These are phyloP conservation scores for Leccinum angustisporum DNA, from an alignment of 1,284 basidiomycete genomes.

Conservation along the genomic window DNA sequence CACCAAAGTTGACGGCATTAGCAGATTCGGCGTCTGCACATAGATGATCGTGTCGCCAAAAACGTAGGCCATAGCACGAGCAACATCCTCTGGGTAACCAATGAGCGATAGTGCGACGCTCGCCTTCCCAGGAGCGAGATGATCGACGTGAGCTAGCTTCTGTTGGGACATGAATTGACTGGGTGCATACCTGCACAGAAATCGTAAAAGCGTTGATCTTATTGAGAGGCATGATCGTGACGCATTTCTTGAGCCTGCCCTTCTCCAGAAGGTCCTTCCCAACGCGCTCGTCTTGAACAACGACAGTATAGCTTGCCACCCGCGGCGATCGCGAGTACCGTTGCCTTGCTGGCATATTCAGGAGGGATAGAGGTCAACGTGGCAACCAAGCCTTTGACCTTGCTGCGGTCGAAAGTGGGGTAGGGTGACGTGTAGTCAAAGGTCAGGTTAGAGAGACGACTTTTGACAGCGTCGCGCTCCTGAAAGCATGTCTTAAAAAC, in stretches of 20 bases:
- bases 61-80: conserved; percentile 90
- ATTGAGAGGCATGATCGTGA: conserved; percentile 90
- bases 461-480: too few relatives aligned
- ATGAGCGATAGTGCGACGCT: conserved; percentile 86
- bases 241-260: conserved; percentile 84
- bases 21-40: conserved; percentile 86
- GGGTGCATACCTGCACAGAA: conserved; percentile 54
- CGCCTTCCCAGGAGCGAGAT: conserved; percentile 82
- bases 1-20: conserved; percentile 88
- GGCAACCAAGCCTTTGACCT: too few relatives aligned
- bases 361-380: too few relatives aligned
- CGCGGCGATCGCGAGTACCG: too few relatives aligned
- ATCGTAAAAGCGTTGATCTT: conserved; percentile 82
- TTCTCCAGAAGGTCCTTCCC: conserved; percentile 85
- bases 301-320: too few relatives aligned
- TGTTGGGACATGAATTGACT: conserved; percentile 31
- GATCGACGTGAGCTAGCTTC: conserved; percentile 78
- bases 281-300: conserved; percentile 37
- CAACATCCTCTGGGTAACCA: conserved; percentile 82
- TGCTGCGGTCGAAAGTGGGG: too few relatives aligned
- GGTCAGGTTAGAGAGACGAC: too few relatives aligned
- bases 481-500: too few relatives aligned
- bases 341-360: too few relatives aligned
- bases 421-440: too few relatives aligned
- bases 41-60: conserved; percentile 92